phyloP scores from a whole-genome alignment of 305 asterid species.

The Petunia hybrid region DNA sequence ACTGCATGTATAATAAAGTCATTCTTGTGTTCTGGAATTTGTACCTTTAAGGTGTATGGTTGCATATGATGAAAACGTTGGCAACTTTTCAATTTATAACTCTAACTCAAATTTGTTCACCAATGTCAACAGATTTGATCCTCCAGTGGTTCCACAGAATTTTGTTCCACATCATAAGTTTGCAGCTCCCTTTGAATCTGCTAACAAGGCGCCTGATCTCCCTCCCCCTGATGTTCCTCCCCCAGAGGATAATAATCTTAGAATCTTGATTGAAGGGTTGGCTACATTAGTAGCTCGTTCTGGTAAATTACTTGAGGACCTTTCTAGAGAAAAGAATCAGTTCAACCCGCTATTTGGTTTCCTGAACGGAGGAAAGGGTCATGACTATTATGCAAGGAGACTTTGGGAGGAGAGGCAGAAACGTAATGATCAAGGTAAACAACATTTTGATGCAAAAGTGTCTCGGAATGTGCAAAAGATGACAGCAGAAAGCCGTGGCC shows the following conservation, averaged over 20 bases:
- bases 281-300: constrained; percentile 95
- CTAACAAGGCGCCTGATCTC: constrained; percentile 47
- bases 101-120: constrained; percentile 1
- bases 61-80: not conserved
- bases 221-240: constrained; percentile 80
- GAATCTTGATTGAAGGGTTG: constrained; percentile 90
- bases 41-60: not conserved
- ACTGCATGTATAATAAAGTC: no score
- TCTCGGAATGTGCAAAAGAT: constrained; percentile 61
- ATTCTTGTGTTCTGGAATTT: no score
- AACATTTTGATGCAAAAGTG: constrained; percentile 53
- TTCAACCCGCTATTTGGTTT: constrained; percentile 80
- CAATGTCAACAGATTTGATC: constrained; percentile 62
- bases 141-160: constrained; percentile 83
- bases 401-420: constrained; percentile 96
- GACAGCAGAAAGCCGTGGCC: constrained; percentile 91
- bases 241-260: constrained; percentile 83
- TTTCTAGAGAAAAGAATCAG: constrained; percentile 86
- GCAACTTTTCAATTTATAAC: not conserved
- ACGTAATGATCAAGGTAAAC: constrained; percentile 58
- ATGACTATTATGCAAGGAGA: constrained; percentile 76
- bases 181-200: constrained; percentile 59
- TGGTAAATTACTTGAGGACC: constrained; percentile 92
- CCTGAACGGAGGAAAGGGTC: constrained; percentile 82
- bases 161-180: constrained; percentile 84